Evolutionary conservation across 768 basidiomycete species (phyloP), one percentile per base, ranked within the genome.

Genomic region (Boletus vinaceobasis): DNA sequence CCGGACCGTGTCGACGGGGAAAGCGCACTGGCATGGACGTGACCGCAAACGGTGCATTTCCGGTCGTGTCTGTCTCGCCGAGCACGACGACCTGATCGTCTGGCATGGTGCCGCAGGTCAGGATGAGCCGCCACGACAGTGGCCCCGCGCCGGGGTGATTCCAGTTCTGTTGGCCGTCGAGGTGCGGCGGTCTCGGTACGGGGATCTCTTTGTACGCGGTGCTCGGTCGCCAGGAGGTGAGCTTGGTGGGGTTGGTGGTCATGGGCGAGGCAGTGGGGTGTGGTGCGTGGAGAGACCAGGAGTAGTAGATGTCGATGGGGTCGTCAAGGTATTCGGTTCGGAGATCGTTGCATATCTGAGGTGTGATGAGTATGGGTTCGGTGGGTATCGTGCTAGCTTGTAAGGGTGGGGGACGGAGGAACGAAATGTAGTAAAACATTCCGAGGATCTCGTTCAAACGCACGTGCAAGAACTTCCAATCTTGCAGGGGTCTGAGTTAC

Each of bases 391-490:
- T 72, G 7, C 75, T 65, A 0, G 77, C 74, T 47, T 79, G 78
- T 4, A 73, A 60, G 4, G 92, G 90, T 4, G 92, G 94, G 11
- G 93, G 91, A 43, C 91, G 86, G 15, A 95, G 82, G 68, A 95
- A 95, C 27, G 90, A 94, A 39, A 95, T 68, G 72, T 95, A 96
- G 77, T 79, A 90, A 73, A 88, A 93, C 92, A 93, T 93, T 14
- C 17, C 15, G 42, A 23, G 19, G 14, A n/a, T 37, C 17, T 37
- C 37, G 8, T 37, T n/a, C 7, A 14, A 42, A 17, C 3, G n/a
- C n/a, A n/a, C n/a, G 36, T 37, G 36, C 17, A 17, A 39, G n/a
- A 6, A 23, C 23, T 10, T n/a, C n/a, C n/a, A n/a, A n/a, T n/a
- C n/a, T 21, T 4, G 11, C 2, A 21, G 10, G 19, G 6, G 19